Evolutionary conservation across 371 early-diverging fungal species (phyloP).

Genomic region (Synchytrium microbalum): DNA sequence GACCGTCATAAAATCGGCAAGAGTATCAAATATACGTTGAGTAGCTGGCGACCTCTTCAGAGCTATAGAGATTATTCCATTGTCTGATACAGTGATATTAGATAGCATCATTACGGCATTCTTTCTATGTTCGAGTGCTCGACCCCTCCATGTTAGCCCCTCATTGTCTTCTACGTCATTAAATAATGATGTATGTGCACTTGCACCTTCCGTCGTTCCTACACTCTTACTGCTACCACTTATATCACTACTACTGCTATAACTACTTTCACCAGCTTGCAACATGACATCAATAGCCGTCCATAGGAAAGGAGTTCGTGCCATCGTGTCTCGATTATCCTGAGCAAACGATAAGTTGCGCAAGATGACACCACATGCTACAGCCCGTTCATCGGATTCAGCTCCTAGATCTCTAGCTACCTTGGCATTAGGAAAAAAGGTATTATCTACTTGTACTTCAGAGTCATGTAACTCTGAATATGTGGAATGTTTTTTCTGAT

Average conservation of each 20-base stretch:
- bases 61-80: neutral
- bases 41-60: neutral
- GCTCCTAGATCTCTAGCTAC: neutral
- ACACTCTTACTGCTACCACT: too few relatives aligned
- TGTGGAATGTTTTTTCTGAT: neutral
- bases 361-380: neutral
- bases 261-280: neutral
- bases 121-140: slow-evolving; percentile 17
- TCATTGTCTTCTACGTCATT: neutral
- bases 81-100: slow-evolving; percentile 7
- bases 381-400: neutral
- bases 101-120: slow-evolving; percentile 16
- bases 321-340: neutral
- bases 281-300: neutral
- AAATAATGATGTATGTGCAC: neutral
- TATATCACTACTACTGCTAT: neutral
- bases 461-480: neutral
- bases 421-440: neutral
- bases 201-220: neutral
- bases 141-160: neutral
- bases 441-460: neutral
- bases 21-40: neutral
- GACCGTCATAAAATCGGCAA: neutral
- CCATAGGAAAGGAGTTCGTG: neutral
- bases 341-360: neutral